A percentile compares a stretch with the other conserved stretches of the same genome.
Conservation (phyloP, 495 filamentous ascomycete species). For the Tuber melanosporum region DNA sequence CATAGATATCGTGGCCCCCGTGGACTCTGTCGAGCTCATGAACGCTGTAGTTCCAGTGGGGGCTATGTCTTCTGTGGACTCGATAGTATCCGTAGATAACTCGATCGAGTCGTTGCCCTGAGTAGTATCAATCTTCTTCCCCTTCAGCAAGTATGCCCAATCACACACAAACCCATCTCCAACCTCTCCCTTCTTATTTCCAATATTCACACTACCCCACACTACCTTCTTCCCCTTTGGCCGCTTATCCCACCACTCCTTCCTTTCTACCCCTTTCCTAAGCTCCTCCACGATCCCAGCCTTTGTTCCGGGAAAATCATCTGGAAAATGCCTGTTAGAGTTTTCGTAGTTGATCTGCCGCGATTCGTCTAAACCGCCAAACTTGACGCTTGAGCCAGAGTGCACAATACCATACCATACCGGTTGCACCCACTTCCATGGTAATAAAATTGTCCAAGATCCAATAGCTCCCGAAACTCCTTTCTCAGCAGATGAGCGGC, state of each 20-base stretch:
- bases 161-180: constrained; percentile 83
- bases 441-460: constrained; percentile 77
- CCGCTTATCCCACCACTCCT: constrained; percentile 64
- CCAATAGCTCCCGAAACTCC: constrained; percentile 44
- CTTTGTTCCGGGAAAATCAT: constrained; percentile 73
- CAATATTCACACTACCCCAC: constrained; percentile 70
- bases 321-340: constrained; percentile 77
- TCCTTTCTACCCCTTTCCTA: constrained; percentile 55
- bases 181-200: constrained; percentile 73
- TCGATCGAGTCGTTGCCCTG: not conserved
- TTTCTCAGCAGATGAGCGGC: constrained; percentile 34
- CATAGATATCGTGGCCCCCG: not conserved
- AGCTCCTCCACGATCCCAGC: constrained; percentile 75
- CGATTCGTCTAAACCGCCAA: constrained; percentile 74
- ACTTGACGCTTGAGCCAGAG: constrained; percentile 67
- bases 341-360: constrained; percentile 77
- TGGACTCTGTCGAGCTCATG: not conserved
- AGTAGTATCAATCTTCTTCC: constrained; percentile 14
- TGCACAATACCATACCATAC: constrained; percentile 86
- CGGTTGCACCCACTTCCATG: constrained; percentile 83
- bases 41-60: not conserved
- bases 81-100: not conserved
- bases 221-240: constrained; percentile 76
- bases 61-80: not conserved
- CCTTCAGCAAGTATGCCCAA: constrained; percentile 60